Conservation (phyloP, 495 filamentous ascomycete species). For the Penicillium robsamsonii region DNA sequence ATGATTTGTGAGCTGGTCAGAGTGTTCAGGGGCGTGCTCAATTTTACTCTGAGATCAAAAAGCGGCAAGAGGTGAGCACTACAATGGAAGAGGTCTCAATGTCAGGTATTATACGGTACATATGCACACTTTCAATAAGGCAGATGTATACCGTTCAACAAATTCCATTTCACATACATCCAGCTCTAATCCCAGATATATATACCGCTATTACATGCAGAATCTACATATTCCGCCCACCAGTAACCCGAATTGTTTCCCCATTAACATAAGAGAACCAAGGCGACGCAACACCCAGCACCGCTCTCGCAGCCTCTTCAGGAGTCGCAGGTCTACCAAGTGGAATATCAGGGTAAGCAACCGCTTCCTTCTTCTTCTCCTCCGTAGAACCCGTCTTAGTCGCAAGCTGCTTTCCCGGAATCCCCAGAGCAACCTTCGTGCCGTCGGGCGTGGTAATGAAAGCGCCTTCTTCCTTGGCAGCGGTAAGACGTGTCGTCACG, state of each 20-base stretch:
- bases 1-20: no score
- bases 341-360: slow-evolving; percentile 64
- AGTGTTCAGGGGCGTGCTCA: no score
- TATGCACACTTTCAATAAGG: not conserved
- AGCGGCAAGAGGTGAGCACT: no score
- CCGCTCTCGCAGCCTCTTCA: slow-evolving; percentile 73
- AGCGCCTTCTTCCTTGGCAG: slow-evolving; percentile 74
- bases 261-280: slow-evolving; percentile 78
- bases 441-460: slow-evolving; percentile 75
- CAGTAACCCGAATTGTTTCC: slow-evolving; percentile 82
- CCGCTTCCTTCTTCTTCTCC: slow-evolving; percentile 31
- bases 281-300: slow-evolving; percentile 77
- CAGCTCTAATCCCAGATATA: not conserved
- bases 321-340: slow-evolving; percentile 71
- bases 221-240: slow-evolving; percentile 73
- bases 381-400: slow-evolving; percentile 31
- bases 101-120: no score
- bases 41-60: no score
- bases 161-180: not conserved
- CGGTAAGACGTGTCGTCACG: slow-evolving; percentile 74
- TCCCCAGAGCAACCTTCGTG: slow-evolving; percentile 73
- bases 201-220: not conserved
- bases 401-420: slow-evolving; percentile 58
- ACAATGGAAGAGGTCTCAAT: no score
- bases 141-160: not conserved